Base-by-base conservation (phyloP, 805 yeast species). In the Myxozyma geophila region DNA sequence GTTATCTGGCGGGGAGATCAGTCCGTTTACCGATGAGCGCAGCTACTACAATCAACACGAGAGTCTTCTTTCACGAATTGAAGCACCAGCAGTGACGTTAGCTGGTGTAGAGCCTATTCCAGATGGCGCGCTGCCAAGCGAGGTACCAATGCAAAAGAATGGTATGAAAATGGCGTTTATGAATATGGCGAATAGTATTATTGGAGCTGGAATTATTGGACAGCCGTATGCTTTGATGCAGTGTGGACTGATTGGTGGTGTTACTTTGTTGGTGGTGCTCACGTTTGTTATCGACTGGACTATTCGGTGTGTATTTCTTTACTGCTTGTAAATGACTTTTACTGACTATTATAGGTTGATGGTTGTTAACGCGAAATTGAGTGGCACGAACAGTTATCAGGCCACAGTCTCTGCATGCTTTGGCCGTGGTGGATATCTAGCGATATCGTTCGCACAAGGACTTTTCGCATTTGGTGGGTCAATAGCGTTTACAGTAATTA, bases 131-230 rank as follows among this genome's bases (percentile, higher is more conserved):
- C 19, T 58, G 23, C 50, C 62, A n/a, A 75, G 75, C 8, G 71
- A 70, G n/a, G 71, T 69, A 17, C 71, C 72, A 15, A 23, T 58
- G 46, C 40, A 43, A 46, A 84, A 83, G 69, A 84, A 89, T 1
- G 82, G 81, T 47, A 81, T 92, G 82, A 83, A 82, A 62, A 88
- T 88, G 90, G 98, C 98, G 5, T 92, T 92, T 72, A 89, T 92
- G 96, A 93, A 93, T 76, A 92, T 92, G 96, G 96, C 97, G 9
- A 92, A 92, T 75, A 88, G 96, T 19, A 93, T 93, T 65, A 80
- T 93, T 7, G 98, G 98, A 0, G 98, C 98, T 0, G 98, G 98
- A 1, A 90, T 93, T 59, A 90, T 93, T 39, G 97, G 98, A 1
- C 96, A 92, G 67, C 96, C 98, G 1, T 88, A 87, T 68, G 97